Conservation (phyloP, 352 stramenopile species). For the Thalassiosira oceanica region DNA sequence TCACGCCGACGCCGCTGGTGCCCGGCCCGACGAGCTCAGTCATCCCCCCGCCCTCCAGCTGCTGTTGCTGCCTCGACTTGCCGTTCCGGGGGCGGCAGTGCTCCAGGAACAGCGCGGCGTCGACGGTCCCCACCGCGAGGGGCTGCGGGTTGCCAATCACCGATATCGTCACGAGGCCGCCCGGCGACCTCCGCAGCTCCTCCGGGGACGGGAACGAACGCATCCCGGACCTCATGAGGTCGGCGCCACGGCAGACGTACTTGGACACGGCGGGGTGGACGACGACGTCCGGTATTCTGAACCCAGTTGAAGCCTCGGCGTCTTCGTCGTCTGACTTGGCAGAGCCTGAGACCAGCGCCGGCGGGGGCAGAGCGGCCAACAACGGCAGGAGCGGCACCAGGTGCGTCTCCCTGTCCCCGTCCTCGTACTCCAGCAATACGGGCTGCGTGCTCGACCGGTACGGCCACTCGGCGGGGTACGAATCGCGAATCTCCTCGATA, state of each 20-base stretch:
- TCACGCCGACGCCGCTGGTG: conserved; percentile 62
- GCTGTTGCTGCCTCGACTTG: conserved; percentile 1
- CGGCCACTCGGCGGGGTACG: conserved; percentile 34
- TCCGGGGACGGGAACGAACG: conserved; percentile 27
- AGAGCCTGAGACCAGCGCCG: not conserved
- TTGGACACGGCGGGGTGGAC: conserved; percentile 62
- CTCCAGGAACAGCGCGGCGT: conserved; percentile 27
- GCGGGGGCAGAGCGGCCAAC: conserved; percentile 33
- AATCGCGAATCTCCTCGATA: conserved; percentile 8
- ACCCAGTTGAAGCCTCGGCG: conserved; percentile 6
- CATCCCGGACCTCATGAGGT: conserved; percentile 77
- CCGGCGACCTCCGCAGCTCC: conserved; percentile 30
- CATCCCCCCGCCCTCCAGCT: not conserved
- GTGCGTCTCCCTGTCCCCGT: conserved; percentile 26
- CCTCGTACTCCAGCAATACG: conserved; percentile 48
- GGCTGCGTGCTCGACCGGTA: conserved; percentile 41
- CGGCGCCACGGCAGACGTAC: conserved; percentile 71
- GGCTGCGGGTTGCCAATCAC: conserved; percentile 67
- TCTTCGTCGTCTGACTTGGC: not conserved
- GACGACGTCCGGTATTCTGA: conserved; percentile 35
- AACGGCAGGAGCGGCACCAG: conserved; percentile 34
- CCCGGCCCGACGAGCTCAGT: conserved; percentile 28
- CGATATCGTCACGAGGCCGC: conserved; percentile 43
- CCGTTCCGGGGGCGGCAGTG: conserved; percentile 39
- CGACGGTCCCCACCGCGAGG: conserved; percentile 57